Percentiles rank a stretch among this genome's conserved stretches.
These are phyloP conservation scores for Pichia kudriavzevii DNA, from an alignment of 1,139 yeast genomes.

Conservation along the genomic window DNA sequence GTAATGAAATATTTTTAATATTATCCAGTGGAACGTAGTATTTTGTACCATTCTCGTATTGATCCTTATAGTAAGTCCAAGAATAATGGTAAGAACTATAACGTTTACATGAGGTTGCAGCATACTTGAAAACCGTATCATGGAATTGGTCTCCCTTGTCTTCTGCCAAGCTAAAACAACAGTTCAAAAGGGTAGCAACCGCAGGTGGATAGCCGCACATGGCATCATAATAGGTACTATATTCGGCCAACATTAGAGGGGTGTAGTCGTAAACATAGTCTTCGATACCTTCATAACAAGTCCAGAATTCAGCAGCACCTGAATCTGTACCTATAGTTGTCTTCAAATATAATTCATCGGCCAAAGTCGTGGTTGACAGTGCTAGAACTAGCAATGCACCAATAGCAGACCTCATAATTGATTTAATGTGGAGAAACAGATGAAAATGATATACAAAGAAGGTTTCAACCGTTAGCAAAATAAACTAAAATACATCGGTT, in stretches of 20 bases:
- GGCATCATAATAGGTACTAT: constrained; percentile 13
- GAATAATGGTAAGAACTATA: constrained; percentile 14
- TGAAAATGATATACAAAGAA: too few relatives aligned
- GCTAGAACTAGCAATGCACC: not conserved
- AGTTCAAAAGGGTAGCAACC: constrained; percentile 23
- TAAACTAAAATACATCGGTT: too few relatives aligned
- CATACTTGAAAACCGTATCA: constrained; percentile 13
- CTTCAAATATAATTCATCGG: not conserved
- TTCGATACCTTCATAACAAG: constrained; percentile 9
- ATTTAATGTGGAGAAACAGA: too few relatives aligned
- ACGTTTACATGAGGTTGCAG: constrained; percentile 13
- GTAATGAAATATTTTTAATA: constrained; percentile 12
- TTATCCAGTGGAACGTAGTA: constrained; percentile 7
- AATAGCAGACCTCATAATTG: too few relatives aligned
- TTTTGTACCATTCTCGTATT: constrained; percentile 25
- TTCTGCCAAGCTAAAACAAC: constrained; percentile 18
- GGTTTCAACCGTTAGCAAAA: too few relatives aligned
- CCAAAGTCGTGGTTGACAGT: not conserved
- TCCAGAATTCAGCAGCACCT: constrained; percentile 15
- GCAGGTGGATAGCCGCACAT: constrained; percentile 23
- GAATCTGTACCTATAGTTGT: not conserved
- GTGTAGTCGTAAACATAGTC: constrained; percentile 11
- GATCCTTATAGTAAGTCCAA: constrained; percentile 17
- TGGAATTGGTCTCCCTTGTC: constrained; percentile 11
- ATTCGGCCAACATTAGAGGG: constrained; percentile 3